These are phyloP conservation scores for Aureobasidium pullulans DNA, from an alignment of 2,329 filamentous ascomycete species.

Conservation along the genomic window DNA sequence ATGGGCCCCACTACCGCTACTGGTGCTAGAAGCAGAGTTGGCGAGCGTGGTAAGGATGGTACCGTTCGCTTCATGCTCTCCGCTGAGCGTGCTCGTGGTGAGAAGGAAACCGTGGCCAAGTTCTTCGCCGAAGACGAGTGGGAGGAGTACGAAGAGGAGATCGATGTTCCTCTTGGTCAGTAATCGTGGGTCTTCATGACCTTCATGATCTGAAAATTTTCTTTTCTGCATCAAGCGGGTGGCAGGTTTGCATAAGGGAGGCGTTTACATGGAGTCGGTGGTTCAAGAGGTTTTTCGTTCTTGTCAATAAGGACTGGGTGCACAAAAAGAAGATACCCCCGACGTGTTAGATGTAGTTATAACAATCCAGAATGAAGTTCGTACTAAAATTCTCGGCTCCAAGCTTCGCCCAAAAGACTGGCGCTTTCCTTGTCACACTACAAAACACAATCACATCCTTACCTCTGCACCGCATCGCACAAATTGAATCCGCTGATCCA, in stretches of 20 bases:
- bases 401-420: neutral
- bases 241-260: neutral
- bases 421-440: too few relatives aligned
- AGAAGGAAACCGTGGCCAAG: conserved; percentile 58
- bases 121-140: conserved; percentile 65
- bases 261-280: neutral
- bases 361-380: neutral
- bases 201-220: neutral
- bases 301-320: neutral
- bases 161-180: conserved; percentile 43
- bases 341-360: neutral
- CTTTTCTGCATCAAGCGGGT: neutral
- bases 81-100: conserved; percentile 62
- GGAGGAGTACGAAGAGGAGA: conserved; percentile 70
- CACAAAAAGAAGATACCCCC: conserved; percentile 1
- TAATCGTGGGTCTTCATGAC: neutral
- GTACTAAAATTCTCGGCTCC: too few relatives aligned
- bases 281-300: neutral
- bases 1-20: conserved; percentile 25
- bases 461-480: too few relatives aligned
- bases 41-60: conserved; percentile 51
- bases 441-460: too few relatives aligned
- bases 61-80: conserved; percentile 89
- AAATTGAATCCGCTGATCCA: too few relatives aligned
- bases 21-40: conserved; percentile 24